A percentile compares a stretch with the other conserved stretches of the same genome.
These are phyloP conservation scores for Exsudoporus frostii DNA, from an alignment of 768 basidiomycete genomes.

Conservation along the genomic window DNA sequence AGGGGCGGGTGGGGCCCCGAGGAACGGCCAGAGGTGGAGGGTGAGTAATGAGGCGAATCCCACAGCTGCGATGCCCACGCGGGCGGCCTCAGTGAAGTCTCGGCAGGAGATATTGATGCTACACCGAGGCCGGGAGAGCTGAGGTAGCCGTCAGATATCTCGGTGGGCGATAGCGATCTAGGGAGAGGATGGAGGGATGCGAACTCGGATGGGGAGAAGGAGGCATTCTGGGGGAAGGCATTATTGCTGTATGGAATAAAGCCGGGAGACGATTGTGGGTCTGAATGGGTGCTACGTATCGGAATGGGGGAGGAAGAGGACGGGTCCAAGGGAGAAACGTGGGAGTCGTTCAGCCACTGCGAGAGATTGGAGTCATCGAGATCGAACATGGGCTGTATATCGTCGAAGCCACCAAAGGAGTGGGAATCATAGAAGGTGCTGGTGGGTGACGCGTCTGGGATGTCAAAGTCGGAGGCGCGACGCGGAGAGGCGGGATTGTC, in stretches of 20 bases:
- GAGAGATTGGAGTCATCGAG: slow-evolving; percentile 42
- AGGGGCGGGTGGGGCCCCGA: slow-evolving; percentile 48
- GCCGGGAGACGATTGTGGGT: slow-evolving; percentile 41
- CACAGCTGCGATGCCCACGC: slow-evolving; percentile 68
- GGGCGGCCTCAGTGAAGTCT: slow-evolving; percentile 57
- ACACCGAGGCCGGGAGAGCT: slow-evolving; percentile 42
- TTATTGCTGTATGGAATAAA: slow-evolving; percentile 50
- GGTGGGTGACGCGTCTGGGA: slow-evolving; percentile 38
- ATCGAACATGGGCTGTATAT: slow-evolving; percentile 38
- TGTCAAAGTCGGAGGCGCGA: slow-evolving; percentile 40
- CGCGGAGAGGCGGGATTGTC: slow-evolving; percentile 39
- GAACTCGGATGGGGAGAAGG: slow-evolving; percentile 60
- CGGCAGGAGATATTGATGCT: slow-evolving; percentile 58
- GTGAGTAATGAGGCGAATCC: slow-evolving; percentile 47
- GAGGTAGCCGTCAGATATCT: slow-evolving; percentile 47
- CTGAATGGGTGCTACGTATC: slow-evolving; percentile 47
- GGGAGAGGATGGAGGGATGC: slow-evolving; percentile 62
- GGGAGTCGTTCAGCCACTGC: slow-evolving; percentile 65
- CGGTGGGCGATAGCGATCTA: slow-evolving; percentile 56
- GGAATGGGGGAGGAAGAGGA: slow-evolving; percentile 60
- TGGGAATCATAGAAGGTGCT: slow-evolving; percentile 36
- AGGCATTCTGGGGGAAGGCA: slow-evolving; percentile 45
- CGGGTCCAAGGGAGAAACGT: slow-evolving; percentile 33
- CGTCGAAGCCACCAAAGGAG: slow-evolving; percentile 30
- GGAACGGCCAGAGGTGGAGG: slow-evolving; percentile 40